A percentile compares a stretch with the other conserved stretches of the same genome.
Conservation (phyloP, 202 grass and related monocot genomes). For the Bolboschoenoplectus hybrid region DNA sequence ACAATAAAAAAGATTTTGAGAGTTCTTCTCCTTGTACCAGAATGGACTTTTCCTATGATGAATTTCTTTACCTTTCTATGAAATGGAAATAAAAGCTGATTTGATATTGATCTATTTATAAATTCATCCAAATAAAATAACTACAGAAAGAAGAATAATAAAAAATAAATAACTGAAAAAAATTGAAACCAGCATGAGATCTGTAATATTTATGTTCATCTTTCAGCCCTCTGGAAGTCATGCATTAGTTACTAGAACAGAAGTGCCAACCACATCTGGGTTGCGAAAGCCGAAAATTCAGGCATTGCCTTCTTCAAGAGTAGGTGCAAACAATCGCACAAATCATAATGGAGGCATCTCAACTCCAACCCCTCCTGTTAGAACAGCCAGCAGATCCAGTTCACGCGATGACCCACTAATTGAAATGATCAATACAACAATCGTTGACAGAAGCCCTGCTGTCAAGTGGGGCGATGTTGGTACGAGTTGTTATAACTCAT, state of each 20-base stretch:
- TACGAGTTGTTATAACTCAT: constrained; percentile 45
- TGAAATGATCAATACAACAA: constrained; percentile 94
- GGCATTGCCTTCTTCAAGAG: constrained; percentile 37
- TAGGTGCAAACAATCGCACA: constrained; percentile 31
- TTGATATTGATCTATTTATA: not conserved
- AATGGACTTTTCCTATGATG: not conserved
- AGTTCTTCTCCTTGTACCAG: not conserved
- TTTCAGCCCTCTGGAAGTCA: not conserved
- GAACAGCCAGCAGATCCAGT: not conserved
- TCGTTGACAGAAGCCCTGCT: constrained; percentile 90
- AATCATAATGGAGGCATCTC: constrained; percentile 42
- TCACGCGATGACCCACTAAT: constrained; percentile 59
- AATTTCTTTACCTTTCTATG: not conserved
- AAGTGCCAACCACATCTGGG: constrained; percentile 38
- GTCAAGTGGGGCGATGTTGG: constrained; percentile 94
- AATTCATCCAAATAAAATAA: constrained; percentile 15
- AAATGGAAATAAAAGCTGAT: not conserved
- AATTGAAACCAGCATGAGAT: not conserved
- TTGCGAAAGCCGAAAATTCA: constrained; percentile 48
- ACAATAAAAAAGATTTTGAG: not conserved
- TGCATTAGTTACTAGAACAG: constrained; percentile 43
- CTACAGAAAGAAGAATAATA: not conserved
- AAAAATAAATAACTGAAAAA: not conserved
- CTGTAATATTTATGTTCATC: not conserved
- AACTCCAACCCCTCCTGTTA: constrained; percentile 31